These are phyloP conservation scores for Cruciata laevipes DNA, from an alignment of 257 asterid species.

Conservation along the genomic window DNA sequence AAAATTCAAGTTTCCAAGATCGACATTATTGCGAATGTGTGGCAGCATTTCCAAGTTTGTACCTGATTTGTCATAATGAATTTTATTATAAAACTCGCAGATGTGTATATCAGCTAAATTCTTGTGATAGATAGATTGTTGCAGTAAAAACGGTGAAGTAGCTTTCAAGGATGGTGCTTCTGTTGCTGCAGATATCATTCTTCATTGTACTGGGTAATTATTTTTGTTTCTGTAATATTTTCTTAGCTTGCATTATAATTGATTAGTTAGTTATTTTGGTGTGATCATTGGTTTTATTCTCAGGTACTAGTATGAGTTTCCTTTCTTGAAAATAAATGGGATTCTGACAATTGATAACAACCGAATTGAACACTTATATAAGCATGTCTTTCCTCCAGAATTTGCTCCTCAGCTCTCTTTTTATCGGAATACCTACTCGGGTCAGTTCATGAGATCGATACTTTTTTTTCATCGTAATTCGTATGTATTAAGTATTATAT, in stretches of 20 bases:
- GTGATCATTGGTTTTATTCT: background rate
- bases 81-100: background rate
- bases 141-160: constrained; percentile 44
- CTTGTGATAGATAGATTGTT: constrained; percentile 19
- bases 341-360: constrained; percentile 40
- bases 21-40: constrained; percentile 20
- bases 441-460: constrained; percentile 16
- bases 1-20: constrained; percentile 18
- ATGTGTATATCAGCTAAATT: background rate
- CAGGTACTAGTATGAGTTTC: constrained; percentile 41
- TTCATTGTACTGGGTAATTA: constrained; percentile 60
- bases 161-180: constrained; percentile 47
- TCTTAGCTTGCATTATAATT: background rate
- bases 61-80: no score
- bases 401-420: constrained; percentile 56
- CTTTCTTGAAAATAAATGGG: constrained; percentile 57
- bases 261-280: background rate
- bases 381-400: constrained; percentile 54
- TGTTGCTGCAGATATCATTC: constrained; percentile 43
- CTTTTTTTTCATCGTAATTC: background rate
- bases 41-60: constrained; percentile 20
- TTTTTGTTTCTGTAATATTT: background rate
- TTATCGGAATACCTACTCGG: constrained; percentile 40
- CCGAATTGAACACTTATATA: constrained; percentile 58
- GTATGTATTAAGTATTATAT: no score